Base-by-base conservation (phyloP, 2,329 filamentous ascomycete genomes). In the Byssochlamys sp. region DNA sequence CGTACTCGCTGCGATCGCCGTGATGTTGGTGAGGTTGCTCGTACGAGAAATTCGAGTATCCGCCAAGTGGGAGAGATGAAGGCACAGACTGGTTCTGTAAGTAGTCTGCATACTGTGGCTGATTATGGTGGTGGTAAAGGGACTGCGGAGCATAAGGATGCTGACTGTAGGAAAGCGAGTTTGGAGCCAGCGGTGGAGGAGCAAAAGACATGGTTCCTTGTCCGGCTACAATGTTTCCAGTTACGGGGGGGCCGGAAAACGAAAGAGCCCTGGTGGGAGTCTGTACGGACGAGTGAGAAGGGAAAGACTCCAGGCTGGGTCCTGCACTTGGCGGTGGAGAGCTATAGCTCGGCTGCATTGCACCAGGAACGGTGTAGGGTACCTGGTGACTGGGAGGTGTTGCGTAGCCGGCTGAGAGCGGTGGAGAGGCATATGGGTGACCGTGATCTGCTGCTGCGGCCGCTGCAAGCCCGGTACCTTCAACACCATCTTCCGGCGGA, bases 401-500 rank as follows among this genome's bases (percentile, higher is more conserved):
- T 57, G 65, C 62, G 14, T 65, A 67, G 51, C 59, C 60, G 31
- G 58, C 63, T 12, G 63, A 52, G 9, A 61, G 57, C 28, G 68
- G 71, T 6, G 69, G 62, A 1, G 67, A 63, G 33, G 67, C 62
- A 54, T 72, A 75, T 45, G 67, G 62, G 7, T 70, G 58, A 2
- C 67, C 65, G 39, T 73, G 64, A 57, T 78, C 75, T 45, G 70
- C 71, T 57, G 68, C 70, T 4, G 71, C 71, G 7, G 74, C 76
- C 4, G 74, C 72, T 48, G 72, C 67, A 4, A 79, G 71, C 2
- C 77, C 77, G 1, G 76, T 78, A 12, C 77, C 77, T 33, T 68
- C 71, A 14, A 71, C 77, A 39, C 77, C 81, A 67, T 86, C 84
- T 27, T 75, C 72, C 11, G 84, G 84, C 5, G 84, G 84, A 2